Evolutionary conservation across 73 alveolate genomes (phyloP), one percentile per base, ranked within the genome.

Genomic region (Durusdinium trenchii): DNA sequence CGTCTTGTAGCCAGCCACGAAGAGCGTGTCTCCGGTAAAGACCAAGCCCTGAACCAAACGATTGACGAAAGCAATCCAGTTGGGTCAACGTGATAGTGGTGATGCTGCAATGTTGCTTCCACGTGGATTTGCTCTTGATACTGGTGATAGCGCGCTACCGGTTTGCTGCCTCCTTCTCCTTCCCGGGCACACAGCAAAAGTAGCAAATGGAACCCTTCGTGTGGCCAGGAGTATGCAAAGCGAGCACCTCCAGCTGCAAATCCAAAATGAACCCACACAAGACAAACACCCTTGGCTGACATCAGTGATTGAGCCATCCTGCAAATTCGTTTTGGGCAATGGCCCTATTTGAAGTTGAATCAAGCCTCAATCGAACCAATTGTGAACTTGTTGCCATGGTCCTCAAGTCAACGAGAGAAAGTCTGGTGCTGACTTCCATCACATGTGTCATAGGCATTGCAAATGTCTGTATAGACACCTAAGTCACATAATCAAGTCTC

Each of bases 151-250:
- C 28, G 16, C 16, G 73, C 73, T 20, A 60, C 73, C 45, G 3
- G 51, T 16, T 38, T 28, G 38, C 40, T 64, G 52, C 79, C 85
- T 87, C 75, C 54, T 62, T 45, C 84, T 61, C 95, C 84, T 87
- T 86, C 36, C 50, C 64, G 30, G 79, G 60, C 30, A n/a, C 57
- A 14, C 45, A 64, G 84, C 99, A 94, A 32, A 16, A 81, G 93
- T 94, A 94, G 83, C 99, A 75, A 14, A 94, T 94, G 64, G 99
- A 94, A 42, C 99, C 99, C 26, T 93, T 78, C 0, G 99, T 94
- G 93, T 94, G 99, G 40, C 99, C 99, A 28, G 99, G 99, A 4
- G 99, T 94, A 83, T 94, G 99, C 81, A 94, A 51, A 47, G 99
- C 99, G 14, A 30, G 35, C 1, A 94, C 99, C 93, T 94, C 28